Conservation (phyloP, 1,139 yeast genomes). For the Magnusiomyces suaveolens region DNA sequence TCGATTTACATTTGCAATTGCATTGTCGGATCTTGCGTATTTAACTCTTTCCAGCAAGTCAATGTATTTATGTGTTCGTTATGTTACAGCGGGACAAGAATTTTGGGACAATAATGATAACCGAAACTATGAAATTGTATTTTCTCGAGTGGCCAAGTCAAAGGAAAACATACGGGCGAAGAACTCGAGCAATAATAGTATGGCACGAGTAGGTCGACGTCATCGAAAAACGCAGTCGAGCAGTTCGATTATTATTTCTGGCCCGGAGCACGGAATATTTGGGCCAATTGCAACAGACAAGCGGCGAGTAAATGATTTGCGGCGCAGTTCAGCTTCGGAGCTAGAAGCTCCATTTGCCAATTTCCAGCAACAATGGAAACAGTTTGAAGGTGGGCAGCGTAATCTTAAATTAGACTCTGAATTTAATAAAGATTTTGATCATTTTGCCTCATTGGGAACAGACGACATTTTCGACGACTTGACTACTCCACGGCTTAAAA, state of each 20-base stretch:
- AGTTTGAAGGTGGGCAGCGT: not conserved
- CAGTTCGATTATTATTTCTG: not conserved
- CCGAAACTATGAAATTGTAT: constrained; percentile 48
- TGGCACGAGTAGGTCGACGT: constrained; percentile 3
- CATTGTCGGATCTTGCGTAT: constrained; percentile 31
- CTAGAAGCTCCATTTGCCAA: not conserved
- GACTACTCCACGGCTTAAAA: constrained; percentile 1
- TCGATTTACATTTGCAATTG: constrained; percentile 41
- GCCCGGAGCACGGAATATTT: not conserved
- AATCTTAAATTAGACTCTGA: not conserved
- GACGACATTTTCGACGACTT: constrained; percentile 4
- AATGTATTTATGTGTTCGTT: constrained; percentile 50
- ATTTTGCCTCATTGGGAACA: no score
- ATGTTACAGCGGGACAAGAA: constrained; percentile 41
- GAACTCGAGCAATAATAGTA: not conserved
- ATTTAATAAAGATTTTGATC: constrained; percentile 4
- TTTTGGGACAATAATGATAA: constrained; percentile 69
- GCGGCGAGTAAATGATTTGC: not conserved
- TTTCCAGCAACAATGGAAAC: not conserved
- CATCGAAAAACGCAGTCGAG: constrained; percentile 6
- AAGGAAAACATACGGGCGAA: not conserved
- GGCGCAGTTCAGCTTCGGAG: not conserved
- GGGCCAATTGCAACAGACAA: not conserved
- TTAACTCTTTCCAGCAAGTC: constrained; percentile 29
- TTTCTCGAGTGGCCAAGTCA: constrained; percentile 29